These are phyloP conservation scores for Priceomyces medius DNA, from an alignment of 805 yeast genomes.

Conservation along the genomic window DNA sequence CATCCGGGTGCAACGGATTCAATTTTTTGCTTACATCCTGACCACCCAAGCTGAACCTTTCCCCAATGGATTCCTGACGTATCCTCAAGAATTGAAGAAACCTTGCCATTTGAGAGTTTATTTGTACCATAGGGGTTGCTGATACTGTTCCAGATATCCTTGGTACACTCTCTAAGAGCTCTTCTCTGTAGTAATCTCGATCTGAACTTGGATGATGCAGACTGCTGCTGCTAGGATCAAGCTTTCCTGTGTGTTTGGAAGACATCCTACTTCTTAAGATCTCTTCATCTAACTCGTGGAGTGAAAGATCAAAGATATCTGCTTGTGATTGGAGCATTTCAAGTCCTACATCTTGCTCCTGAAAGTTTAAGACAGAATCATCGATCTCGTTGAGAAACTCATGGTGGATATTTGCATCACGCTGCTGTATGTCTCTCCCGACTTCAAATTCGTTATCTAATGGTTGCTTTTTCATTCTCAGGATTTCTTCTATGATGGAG, in stretches of 20 bases:
- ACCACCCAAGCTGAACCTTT: background rate
- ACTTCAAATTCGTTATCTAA: constrained; percentile 11
- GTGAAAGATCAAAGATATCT: constrained; percentile 20
- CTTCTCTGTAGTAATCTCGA: constrained; percentile 6
- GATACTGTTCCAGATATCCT: constrained; percentile 6
- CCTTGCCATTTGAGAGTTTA: constrained; percentile 10
- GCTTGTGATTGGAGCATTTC: constrained; percentile 1
- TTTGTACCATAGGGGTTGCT: constrained; percentile 6
- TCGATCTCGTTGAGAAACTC: background rate
- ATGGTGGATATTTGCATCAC: constrained; percentile 1
- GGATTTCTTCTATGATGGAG: constrained; percentile 6
- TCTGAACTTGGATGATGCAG: constrained; percentile 1
- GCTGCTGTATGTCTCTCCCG: constrained; percentile 12
- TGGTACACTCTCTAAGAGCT: constrained; percentile 7
- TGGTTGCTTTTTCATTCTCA: constrained; percentile 3
- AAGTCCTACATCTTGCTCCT: background rate
- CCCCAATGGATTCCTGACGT: constrained; percentile 9
- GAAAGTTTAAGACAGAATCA: background rate
- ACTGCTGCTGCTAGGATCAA: background rate
- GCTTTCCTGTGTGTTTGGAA: background rate
- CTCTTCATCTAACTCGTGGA: constrained; percentile 18
- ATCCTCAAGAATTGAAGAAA: constrained; percentile 13
- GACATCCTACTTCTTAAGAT: constrained; percentile 8
- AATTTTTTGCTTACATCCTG: too few species aligned
- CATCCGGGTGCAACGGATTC: too few species aligned